phyloP scores from a whole-genome alignment of 176 grass and related monocot genomes.

The Alopecurus myosuroides region DNA sequence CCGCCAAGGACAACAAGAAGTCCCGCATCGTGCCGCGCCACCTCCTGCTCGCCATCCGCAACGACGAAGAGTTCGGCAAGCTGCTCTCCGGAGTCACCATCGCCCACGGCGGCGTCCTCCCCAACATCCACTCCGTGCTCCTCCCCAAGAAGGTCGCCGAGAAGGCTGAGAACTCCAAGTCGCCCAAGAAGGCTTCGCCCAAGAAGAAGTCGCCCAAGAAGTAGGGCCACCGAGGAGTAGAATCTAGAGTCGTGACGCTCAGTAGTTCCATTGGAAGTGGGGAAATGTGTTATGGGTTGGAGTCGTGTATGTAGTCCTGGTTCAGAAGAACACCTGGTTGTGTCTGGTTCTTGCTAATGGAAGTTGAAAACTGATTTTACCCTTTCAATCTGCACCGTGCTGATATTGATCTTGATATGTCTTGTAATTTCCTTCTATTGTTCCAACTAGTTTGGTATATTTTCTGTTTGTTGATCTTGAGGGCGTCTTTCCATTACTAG shows the following conservation, averaged over 20 bases:
- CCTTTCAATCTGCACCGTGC: too few species aligned
- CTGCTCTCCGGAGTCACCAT: too few species aligned
- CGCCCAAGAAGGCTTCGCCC: slow-evolving; percentile 1
- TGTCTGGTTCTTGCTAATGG: too few species aligned
- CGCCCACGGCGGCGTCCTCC: too few species aligned
- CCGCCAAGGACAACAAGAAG: slow-evolving; percentile 35
- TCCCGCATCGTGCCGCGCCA: slow-evolving; percentile 19
- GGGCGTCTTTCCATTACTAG: neutral
- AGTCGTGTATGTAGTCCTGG: too few species aligned
- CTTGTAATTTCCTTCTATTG: neutral
- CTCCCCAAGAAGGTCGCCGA: too few species aligned
- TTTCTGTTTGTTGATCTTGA: too few species aligned
- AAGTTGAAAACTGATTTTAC: neutral
- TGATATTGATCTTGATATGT: neutral
- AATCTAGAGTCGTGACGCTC: neutral
- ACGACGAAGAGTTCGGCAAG: slow-evolving; percentile 31
- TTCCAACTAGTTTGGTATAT: neutral
- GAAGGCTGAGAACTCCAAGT: neutral
- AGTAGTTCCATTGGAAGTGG: neutral
- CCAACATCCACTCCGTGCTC: too few species aligned
- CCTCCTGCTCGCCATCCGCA: slow-evolving; percentile 25
- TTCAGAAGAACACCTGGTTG: too few species aligned
- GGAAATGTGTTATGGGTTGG: neutral
- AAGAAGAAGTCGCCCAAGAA: neutral
- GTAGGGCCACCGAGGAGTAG: neutral